A percentile compares a stretch with the other conserved stretches of the same genome.
Conservation (phyloP, 2,329 filamentous ascomycete species). For the Raffaelea deltoideospora region DNA sequence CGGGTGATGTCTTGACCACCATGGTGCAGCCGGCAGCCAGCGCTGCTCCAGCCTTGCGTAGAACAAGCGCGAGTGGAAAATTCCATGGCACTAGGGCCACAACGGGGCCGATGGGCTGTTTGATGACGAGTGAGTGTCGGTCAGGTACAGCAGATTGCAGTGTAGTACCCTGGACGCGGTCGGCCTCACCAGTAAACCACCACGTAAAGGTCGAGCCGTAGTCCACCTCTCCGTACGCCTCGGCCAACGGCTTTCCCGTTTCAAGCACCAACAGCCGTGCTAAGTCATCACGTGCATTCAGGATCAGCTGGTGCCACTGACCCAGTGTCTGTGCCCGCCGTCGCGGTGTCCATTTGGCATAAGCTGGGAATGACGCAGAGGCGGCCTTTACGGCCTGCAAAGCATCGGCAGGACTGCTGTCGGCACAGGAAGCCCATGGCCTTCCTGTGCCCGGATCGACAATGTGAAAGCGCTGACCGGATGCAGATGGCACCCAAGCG, state of each 20-base stretch:
- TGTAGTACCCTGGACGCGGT: conserved; percentile 39
- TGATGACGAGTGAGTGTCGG: conserved; percentile 54
- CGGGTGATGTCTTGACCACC: conserved; percentile 57
- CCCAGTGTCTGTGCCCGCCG: conserved; percentile 19
- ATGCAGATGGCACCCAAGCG: conserved; percentile 27
- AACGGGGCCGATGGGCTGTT: conserved; percentile 56
- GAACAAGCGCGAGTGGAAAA: conserved; percentile 52
- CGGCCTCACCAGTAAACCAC: conserved; percentile 41
- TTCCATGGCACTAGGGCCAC: conserved; percentile 60
- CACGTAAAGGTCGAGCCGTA: conserved; percentile 37
- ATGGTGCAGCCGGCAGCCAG: conserved; percentile 61
- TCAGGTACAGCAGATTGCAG: conserved; percentile 44
- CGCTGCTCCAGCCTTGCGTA: conserved; percentile 52
- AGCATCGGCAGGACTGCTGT: conserved; percentile 26
- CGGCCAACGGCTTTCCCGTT: conserved; percentile 40
- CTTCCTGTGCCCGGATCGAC: conserved; percentile 36
- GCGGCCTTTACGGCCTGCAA: conserved; percentile 21
- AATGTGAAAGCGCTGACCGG: conserved; percentile 33
- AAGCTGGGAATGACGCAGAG: conserved; percentile 21
- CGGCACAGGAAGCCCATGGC: conserved; percentile 33
- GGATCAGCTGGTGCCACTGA: conserved; percentile 21
- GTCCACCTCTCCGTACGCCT: conserved; percentile 39
- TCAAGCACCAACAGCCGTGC: conserved; percentile 27
- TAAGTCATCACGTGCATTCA: conserved; percentile 20
- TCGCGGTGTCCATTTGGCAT: conserved; percentile 21